Base-by-base conservation (phyloP, 148 eudicot genomes). In the Talinum fruticosum region DNA sequence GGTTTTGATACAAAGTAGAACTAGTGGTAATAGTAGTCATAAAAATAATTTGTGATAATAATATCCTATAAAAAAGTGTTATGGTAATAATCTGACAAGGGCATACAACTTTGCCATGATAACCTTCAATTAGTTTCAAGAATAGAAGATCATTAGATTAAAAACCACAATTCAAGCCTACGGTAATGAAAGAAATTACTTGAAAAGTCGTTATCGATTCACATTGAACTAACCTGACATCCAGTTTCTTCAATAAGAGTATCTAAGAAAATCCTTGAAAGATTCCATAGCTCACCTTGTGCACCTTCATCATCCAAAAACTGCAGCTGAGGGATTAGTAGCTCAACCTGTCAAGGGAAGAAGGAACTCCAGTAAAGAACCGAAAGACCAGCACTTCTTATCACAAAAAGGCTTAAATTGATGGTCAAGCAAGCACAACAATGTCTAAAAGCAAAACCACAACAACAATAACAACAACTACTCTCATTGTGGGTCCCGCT, bases 281-380 rank as follows among this genome's bases (percentile, higher is more conserved):
- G 84, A 49, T 88, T 88, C 99, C 99, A 96, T 23, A 96, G 93
- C 89, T 96, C 99, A 80, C 80, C 89, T 83, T 96, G 99, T 71
- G 99, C 97, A 75, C 99, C 99, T 86, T 96, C 99, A 76, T 96
- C 95, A 72, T 96, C 99, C 83, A 96, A 89, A 89, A 96, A 96
- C 77, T 91, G 97, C 85, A 96, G 80, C 86, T 96, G 99, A 33
- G 99, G 99, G 72, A 96, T 96, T 79, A 96, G 84, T 80, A 96
- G 93, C 84, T 96, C 99, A 38, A 89, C 97, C 99, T 96, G 89
- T 35, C 67, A 65, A 62, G 71, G 66, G 23, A 23, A 33, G 75
- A 59, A 26, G 53, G 37, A 75, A 65, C 10, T 36, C 49, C 21
- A 32, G 37, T n/a, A 73, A 34, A 41, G 10, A 33, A 70, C 29